phyloP scores from a whole-genome alignment of 129 eudicot species.

The Pittosporum tobira region DNA sequence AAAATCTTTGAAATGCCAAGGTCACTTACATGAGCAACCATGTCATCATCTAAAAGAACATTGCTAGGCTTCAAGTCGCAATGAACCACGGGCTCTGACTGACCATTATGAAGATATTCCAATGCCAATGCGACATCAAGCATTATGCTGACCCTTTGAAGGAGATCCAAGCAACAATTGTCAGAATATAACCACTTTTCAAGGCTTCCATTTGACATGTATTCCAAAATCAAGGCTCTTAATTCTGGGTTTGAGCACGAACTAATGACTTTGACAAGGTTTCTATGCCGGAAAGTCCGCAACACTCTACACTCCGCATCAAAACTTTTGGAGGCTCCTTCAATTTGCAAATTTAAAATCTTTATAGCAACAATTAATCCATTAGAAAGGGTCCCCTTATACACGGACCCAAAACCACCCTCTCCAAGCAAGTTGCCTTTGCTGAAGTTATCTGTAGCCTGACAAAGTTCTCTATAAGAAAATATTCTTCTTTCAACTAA shows the following conservation, averaged over 20 bases:
- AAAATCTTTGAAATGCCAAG: constrained; percentile 16
- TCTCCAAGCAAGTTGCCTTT: constrained; percentile 9
- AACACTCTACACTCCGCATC: constrained; percentile 13
- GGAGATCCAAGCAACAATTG: constrained; percentile 13
- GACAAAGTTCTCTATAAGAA: background rate
- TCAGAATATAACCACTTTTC: constrained; percentile 16
- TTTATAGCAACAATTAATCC: constrained; percentile 10
- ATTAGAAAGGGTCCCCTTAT: constrained; percentile 1
- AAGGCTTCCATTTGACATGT: constrained; percentile 14
- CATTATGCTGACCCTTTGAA: constrained; percentile 9
- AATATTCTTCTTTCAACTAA: background rate
- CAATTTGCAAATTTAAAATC: constrained; percentile 1
- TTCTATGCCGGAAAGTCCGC: background rate
- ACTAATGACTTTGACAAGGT: constrained; percentile 13
- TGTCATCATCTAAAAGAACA: constrained; percentile 7
- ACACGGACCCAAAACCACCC: constrained; percentile 8
- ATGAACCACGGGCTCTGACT: constrained; percentile 4
- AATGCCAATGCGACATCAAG: constrained; percentile 14
- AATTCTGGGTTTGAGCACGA: constrained; percentile 12
- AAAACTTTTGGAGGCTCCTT: constrained; percentile 15
- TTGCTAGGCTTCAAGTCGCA: constrained; percentile 13
- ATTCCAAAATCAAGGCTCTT: constrained; percentile 12
- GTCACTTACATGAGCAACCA: constrained; percentile 16
- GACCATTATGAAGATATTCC: constrained; percentile 12
- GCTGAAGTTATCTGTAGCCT: constrained; percentile 10